Conservation (phyloP, 176 grass and related monocot species). For the Zea mays region DNA sequence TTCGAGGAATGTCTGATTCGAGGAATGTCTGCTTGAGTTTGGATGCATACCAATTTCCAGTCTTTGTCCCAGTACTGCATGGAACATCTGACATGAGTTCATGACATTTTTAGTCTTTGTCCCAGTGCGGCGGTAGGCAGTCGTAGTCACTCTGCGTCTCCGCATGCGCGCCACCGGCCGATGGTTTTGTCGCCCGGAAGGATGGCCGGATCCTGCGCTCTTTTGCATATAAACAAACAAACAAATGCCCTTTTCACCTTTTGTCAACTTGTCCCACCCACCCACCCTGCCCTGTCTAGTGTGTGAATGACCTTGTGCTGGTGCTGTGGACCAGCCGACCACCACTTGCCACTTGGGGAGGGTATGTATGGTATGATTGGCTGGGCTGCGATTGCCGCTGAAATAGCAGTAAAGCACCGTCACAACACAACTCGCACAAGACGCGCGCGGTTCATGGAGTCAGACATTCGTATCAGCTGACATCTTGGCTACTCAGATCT, state of each 20-base stretch:
- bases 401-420: no score
- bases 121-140: background rate
- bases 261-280: background rate
- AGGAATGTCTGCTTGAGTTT: no score
- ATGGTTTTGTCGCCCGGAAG: slow-evolving; percentile 7
- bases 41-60: no score
- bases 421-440: no score
- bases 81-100: no score
- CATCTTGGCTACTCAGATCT: background rate
- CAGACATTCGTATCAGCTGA: no score
- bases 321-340: background rate
- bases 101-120: no score
- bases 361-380: no score
- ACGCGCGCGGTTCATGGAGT: no score
- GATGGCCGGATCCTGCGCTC: slow-evolving; percentile 4
- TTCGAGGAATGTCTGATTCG: no score
- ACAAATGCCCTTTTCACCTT: background rate
- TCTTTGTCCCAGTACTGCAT: no score
- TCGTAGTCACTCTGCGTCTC: slow-evolving; percentile 18
- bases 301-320: background rate
- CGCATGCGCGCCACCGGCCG: slow-evolving; percentile 4
- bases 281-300: background rate
- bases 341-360: background rate
- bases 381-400: no score
- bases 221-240: background rate